Evolutionary conservation across 495 filamentous ascomycete genomes (phyloP), one percentile per base, ranked within the genome.

Genomic region (Hypoxylon crocopeplum): DNA sequence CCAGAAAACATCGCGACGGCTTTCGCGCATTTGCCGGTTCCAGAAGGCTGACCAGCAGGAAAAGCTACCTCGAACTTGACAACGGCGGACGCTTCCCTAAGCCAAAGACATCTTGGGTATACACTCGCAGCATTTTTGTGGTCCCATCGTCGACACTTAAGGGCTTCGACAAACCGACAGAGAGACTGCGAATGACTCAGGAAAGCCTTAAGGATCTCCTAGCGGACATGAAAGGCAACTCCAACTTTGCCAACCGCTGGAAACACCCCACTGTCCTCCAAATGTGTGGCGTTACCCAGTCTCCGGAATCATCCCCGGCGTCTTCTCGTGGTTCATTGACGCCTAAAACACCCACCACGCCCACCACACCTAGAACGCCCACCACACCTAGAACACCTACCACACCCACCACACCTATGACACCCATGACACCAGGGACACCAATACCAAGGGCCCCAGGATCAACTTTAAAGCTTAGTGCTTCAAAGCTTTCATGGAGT

Each of bases 21-120:
- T 75, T 75, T 38, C 68, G 68, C 0, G 65, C 69, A 20, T 73
- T 75, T 25, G 2, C n/a, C 1, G 69, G 67, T 12, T 68, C 60
- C 5, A 52, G 45, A 2, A 47, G 17, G 7, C 47, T 50, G 8
- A 34, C 36, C 4, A 0, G 24, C 8, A 3, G 34, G 1, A 42
- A 29, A 13, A 33, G 52, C 0, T 16, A 46, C 5, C 69, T 75
- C 7, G 33, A 33, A 7, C 69, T 75, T 4, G 54, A 48, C 3
- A 48, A 44, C 2, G 48, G 45, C 3, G 36, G 15, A 12, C 0
- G 5, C 5, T 63, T 69, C 56, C 70, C 70, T 0, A 75, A 75
- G 49, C 51, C 57, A 1, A 29, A 59, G n/a, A 57, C 72, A 0
- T 69, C 63, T 11, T 75, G 72, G 70, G 66, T 75, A 13, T 56